These are phyloP conservation scores for Neurospora sublineolata DNA, from an alignment of 495 filamentous ascomycete species.

Conservation along the genomic window DNA sequence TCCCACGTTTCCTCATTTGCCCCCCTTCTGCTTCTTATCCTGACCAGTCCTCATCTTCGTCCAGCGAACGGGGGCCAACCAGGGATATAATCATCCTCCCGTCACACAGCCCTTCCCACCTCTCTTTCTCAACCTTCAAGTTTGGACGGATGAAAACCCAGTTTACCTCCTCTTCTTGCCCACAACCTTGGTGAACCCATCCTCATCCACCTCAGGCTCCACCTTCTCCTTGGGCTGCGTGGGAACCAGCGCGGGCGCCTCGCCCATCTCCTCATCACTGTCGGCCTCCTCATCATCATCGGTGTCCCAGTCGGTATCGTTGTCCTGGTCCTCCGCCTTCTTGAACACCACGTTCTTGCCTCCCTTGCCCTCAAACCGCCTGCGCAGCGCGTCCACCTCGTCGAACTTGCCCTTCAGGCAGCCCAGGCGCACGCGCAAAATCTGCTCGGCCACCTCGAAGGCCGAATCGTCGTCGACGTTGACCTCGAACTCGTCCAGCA, in stretches of 20 bases:
- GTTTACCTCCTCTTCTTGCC: constrained; percentile 52
- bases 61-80: not conserved
- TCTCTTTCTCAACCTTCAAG: not conserved
- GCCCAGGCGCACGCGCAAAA: constrained; percentile 54
- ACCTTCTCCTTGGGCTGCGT: constrained; percentile 47
- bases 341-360: constrained; percentile 43
- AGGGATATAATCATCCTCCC: not conserved
- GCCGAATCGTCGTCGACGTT: constrained; percentile 82
- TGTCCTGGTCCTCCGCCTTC: constrained; percentile 47
- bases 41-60: not conserved
- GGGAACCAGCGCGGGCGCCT: constrained; percentile 50
- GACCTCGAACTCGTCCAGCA: constrained; percentile 92
- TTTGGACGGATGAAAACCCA: not conserved
- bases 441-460: constrained; percentile 57
- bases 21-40: not conserved
- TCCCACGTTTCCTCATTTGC: not conserved
- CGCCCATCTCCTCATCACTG: constrained; percentile 53
- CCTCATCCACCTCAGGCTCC: constrained; percentile 76
- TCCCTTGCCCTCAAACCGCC: constrained; percentile 44
- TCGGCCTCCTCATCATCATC: constrained; percentile 34
- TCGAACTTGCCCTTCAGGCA: constrained; percentile 52
- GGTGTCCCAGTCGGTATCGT: constrained; percentile 46
- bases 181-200: constrained; percentile 85
- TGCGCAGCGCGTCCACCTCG: constrained; percentile 56
- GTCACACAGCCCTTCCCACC: not conserved